phyloP scores from a whole-genome alignment of 352 stramenopile species.

The Hyaloperonospora brassicae region DNA sequence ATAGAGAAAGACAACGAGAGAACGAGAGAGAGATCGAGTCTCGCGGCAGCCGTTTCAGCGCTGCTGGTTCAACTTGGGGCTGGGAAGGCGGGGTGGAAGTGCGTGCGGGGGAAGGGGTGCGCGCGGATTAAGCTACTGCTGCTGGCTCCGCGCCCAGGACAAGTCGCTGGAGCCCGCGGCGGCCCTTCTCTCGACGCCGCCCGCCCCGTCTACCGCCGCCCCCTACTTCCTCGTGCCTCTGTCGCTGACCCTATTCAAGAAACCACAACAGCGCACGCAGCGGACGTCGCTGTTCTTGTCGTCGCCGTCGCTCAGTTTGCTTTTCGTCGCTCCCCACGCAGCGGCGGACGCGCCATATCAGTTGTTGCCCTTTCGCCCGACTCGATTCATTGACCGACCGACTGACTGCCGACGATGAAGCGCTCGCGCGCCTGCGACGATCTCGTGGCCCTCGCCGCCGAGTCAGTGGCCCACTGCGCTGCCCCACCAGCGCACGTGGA shows the following conservation, averaged over 20 bases:
- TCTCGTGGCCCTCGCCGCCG: conserved; percentile 42
- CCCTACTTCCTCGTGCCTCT: conserved; percentile 8
- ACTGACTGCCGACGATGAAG: conserved; percentile 36
- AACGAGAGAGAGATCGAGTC: conserved; percentile 14
- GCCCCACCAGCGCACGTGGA: conserved; percentile 5
- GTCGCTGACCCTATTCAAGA: no score
- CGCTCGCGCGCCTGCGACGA: conserved; percentile 64
- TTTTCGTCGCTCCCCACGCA: conserved; percentile 19
- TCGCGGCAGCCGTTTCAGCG: conserved; percentile 17
- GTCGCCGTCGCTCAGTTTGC: conserved; percentile 21
- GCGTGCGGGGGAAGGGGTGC: conserved; percentile 12
- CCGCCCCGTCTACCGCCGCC: conserved; percentile 4
- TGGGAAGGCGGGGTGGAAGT: conserved; percentile 24
- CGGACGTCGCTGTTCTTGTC: conserved; percentile 9
- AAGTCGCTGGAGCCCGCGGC: background rate
- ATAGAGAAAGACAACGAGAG: no score
- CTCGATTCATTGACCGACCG: background rate
- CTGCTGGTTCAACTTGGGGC: conserved; percentile 26
- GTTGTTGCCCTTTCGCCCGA: no score
- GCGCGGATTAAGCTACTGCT: conserved; percentile 6
- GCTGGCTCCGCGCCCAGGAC: background rate
- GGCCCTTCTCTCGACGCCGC: conserved; percentile 3
- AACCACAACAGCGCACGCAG: conserved; percentile 9
- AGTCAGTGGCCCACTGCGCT: conserved; percentile 11
- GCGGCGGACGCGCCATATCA: background rate